Conservation (phyloP, 208 protist genomes). For the Leishmania martiniquensis region DNA sequence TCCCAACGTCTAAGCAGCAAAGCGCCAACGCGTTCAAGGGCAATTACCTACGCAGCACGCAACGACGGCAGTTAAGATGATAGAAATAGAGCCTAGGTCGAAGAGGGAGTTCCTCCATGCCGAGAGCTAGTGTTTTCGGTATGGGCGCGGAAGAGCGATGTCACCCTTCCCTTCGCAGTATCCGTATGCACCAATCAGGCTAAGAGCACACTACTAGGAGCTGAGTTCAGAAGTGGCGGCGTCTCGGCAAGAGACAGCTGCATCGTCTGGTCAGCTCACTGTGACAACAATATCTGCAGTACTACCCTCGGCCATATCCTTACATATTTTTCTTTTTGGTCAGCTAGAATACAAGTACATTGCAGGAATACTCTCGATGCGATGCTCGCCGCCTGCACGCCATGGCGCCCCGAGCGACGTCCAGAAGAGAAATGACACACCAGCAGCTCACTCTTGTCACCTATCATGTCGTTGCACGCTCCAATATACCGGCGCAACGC, state of each 20-base stretch:
- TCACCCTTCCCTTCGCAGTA: not conserved
- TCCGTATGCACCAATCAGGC: not conserved
- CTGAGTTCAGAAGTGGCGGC: not conserved
- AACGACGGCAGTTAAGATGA: not conserved
- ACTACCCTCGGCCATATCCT: not conserved
- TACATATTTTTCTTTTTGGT: not conserved
- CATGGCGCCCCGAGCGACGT: not conserved
- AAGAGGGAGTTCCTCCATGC: not conserved
- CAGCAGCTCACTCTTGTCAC: not conserved
- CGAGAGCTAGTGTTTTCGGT: not conserved
- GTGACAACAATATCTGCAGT: not conserved
- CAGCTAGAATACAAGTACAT: not conserved
- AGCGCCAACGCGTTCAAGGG: not conserved
- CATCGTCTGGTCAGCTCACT: not conserved
- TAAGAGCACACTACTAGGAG: not conserved
- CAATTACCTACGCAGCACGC: not conserved
- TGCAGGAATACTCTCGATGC: not conserved
- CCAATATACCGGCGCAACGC: slow-evolving; percentile 28
- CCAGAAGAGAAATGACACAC: not conserved
- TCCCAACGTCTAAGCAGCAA: not conserved
- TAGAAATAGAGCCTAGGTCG: not conserved
- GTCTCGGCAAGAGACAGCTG: not conserved
- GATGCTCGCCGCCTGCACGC: not conserved
- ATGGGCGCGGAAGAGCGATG: not conserved
- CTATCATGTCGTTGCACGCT: slow-evolving; percentile 4